These are phyloP conservation scores for Arthrobotrys pseudoclavata DNA, from an alignment of 2,329 filamentous ascomycete genomes.

Conservation along the genomic window DNA sequence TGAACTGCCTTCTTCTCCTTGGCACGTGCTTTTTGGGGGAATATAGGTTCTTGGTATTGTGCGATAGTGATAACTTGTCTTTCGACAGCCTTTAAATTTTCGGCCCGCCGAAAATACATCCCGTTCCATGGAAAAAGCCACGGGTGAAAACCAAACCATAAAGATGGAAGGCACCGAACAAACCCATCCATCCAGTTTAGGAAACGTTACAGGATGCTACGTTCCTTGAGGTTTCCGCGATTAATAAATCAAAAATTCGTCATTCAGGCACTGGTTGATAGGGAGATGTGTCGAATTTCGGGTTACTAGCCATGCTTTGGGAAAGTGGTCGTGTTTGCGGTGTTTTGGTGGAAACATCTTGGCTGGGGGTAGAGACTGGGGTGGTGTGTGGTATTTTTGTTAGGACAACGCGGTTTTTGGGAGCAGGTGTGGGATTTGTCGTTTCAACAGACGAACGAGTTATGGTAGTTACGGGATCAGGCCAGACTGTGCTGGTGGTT, in stretches of 20 bases:
- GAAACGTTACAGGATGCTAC: not conserved
- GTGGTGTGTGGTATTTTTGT: slow-evolving; percentile 37
- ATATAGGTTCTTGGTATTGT: not conserved
- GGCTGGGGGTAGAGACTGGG: not conserved
- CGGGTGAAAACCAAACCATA: slow-evolving; percentile 8
- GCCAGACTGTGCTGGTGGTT: too few species aligned
- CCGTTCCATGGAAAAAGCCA: slow-evolving; percentile 19
- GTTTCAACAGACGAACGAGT: not conserved
- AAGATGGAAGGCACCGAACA: slow-evolving; percentile 12
- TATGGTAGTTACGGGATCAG: not conserved
- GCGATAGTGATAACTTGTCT: slow-evolving; percentile 16
- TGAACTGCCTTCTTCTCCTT: slow-evolving; percentile 4
- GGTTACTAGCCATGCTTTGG: slow-evolving; percentile 31
- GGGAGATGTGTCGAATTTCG: slow-evolving; percentile 28
- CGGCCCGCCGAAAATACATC: not conserved
- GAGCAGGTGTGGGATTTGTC: not conserved
- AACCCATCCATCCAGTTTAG: not conserved
- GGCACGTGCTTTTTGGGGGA: not conserved
- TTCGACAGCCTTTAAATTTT: not conserved
- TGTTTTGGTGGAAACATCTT: slow-evolving; percentile 33
- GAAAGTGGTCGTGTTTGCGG: slow-evolving; percentile 32
- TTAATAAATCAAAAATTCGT: slow-evolving; percentile 8
- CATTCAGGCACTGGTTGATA: not conserved
- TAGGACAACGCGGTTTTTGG: slow-evolving; percentile 11
- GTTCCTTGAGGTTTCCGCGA: slow-evolving; percentile 1